Evolutionary conservation across 2,329 filamentous ascomycete species (phyloP), one percentile per base, ranked within the genome.

Genomic region (Fusarium nelsonii): DNA sequence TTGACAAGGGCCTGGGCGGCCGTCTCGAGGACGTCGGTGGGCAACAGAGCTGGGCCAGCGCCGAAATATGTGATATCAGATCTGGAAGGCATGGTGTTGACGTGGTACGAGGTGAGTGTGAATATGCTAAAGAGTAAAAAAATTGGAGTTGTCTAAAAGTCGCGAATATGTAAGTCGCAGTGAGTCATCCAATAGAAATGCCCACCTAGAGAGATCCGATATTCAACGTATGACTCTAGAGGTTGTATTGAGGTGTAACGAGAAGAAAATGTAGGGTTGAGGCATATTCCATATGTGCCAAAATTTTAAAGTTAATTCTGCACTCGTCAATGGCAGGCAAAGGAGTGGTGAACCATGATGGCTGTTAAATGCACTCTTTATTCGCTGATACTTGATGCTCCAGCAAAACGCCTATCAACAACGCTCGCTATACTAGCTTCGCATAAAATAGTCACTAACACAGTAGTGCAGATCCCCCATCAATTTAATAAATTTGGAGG

Each of bases 41-140:
- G 94, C 18, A 98, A 86, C 33, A 89, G 84, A n/a, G 95, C 94
- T 49, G 95, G 95, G 68, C 95, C 95, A 54, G 95, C 94, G 65
- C 94, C 94, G 74, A 97, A 97, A 81, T 97, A 96, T 70, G 90
- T 87, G 78, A 96, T 88, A 69, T 95, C 90, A 73, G 88, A 84
- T 80, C 93, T 86, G 69, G 87, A 83, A 74, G 91, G 90, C 92
- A 95, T 93, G 34, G 43, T 65, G 69, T 51, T 41, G 57, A 37
- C 37, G 48, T 37, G 46, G 34, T 57, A 37, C 28, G 37, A 54
- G 30, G 56, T 39, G 66, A 34, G 49, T 46, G 56, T 58, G 65
- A 59, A 52, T 62, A 55, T 54, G 40, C 37, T 43, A 52, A 40
- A 56, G 28, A 43, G 23, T 37, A 54, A 68, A 70, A 64, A 68